Conservation (phyloP, 2,329 filamentous ascomycete genomes). For the Alternaria arbusti region DNA sequence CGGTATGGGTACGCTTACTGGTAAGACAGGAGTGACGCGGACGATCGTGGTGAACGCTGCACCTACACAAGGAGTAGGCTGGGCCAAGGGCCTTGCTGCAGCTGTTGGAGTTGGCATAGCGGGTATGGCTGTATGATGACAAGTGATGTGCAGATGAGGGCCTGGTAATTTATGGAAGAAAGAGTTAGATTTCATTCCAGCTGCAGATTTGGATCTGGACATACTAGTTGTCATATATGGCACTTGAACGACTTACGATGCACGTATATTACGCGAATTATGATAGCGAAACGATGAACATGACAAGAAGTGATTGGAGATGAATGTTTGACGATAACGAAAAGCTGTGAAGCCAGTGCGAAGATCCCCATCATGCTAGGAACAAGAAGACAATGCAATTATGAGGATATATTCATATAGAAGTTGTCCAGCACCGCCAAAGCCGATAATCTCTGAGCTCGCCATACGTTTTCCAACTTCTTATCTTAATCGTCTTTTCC, state of each 20-base stretch:
- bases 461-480: not conserved
- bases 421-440: not conserved
- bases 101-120: conserved; percentile 34
- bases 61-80: conserved; percentile 20
- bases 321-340: not conserved
- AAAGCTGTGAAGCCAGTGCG: not conserved
- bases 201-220: not conserved
- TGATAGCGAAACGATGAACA: not conserved
- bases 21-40: conserved; percentile 33
- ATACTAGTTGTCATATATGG: not conserved
- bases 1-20: conserved; percentile 46
- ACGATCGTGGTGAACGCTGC: conserved; percentile 33
- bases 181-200: not conserved
- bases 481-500: not conserved
- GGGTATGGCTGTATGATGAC: conserved; percentile 21
- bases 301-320: not conserved
- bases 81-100: conserved; percentile 25
- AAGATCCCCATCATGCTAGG: not conserved
- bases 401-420: not conserved
- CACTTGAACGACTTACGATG: conserved; percentile 4
- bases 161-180: not conserved
- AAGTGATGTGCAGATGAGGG: not conserved
- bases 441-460: not conserved
- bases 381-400: not conserved
- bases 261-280: not conserved